Evolutionary conservation across 2,329 filamentous ascomycete genomes (phyloP), one percentile per base, ranked within the genome.

Genomic region (Colletotrichum eleusines): DNA sequence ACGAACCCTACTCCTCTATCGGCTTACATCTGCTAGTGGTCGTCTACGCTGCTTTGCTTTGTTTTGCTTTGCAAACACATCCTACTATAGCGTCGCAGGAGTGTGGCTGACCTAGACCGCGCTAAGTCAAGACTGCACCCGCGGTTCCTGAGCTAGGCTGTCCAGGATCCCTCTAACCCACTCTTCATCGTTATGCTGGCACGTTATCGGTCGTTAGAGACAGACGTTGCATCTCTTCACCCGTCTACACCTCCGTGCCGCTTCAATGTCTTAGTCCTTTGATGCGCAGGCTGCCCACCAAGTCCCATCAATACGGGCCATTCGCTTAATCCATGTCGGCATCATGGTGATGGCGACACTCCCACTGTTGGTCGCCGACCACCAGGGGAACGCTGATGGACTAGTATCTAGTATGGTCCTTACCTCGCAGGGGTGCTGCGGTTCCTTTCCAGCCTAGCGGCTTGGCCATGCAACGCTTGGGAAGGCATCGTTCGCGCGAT

Each of bases 381-480:
- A 57, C 14, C 54, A 57, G 64, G 68, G 51, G 33, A 20, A 62
- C 42, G 50, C 40, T 57, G 48, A 50, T 28, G 50, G 28, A 14
- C 51, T 44, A 58, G 26, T 31, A 51, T 28, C 14, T 51, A 31
- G 55, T 20, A 44, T 46, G 51, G 26, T 5, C 63, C 18, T 63
- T 59, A 38, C 20, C 54, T 71, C 31, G 38, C 59, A 71, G 46
- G 65, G 65, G 38, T 71, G 46, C 40, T 14, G 42, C 53, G 53
- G 35, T 53, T 71, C 33, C 44, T 69, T 59, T 53, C n/a, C 53
- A 48, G 59, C 59, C 51, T 69, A 71, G 63, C 69, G 69, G 53
- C 64, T 71, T 69, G 64, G 69, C 65, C 20, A 68, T 63, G 69
- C 69, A 53, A 60, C 58, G 69, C 64, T 69, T 71, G 65, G 64